Percentiles rank a stretch among this genome's conserved stretches.
Evolutionary conservation across 148 eudicot species (phyloP).

Genomic region (Nyssa sinensis): DNA sequence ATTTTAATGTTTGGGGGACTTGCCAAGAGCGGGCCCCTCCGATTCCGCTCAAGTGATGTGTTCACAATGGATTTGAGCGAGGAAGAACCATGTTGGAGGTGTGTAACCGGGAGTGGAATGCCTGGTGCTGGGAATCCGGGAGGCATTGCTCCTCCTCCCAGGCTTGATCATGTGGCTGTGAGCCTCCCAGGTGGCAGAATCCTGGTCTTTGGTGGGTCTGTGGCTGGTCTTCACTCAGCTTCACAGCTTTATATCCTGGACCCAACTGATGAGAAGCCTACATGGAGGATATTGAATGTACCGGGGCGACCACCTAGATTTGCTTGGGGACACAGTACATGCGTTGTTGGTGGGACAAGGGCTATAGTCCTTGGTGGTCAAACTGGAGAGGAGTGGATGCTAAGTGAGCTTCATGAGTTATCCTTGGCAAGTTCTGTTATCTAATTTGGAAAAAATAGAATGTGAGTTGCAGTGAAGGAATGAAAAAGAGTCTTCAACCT

Average conservation of each 20-base stretch:
- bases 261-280: slow-evolving; percentile 93
- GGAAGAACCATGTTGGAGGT: slow-evolving; percentile 91
- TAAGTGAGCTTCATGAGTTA: slow-evolving; percentile 80
- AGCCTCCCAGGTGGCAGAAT: slow-evolving; percentile 97
- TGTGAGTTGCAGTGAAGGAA: slow-evolving; percentile 6
- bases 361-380: slow-evolving; percentile 98
- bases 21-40: slow-evolving; percentile 86
- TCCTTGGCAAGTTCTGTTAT: slow-evolving; percentile 60
- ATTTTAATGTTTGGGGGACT: slow-evolving; percentile 96
- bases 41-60: slow-evolving; percentile 84
- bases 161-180: slow-evolving; percentile 95
- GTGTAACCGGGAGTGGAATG: slow-evolving; percentile 89
- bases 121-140: slow-evolving; percentile 96
- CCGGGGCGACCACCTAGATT: slow-evolving; percentile 90
- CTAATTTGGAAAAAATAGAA: slow-evolving; percentile 21
- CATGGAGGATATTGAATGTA: slow-evolving; percentile 89
- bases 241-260: slow-evolving; percentile 89
- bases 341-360: slow-evolving; percentile 92
- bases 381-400: slow-evolving; percentile 96
- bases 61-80: slow-evolving; percentile 89
- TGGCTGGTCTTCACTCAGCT: slow-evolving; percentile 96
- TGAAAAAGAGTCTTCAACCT: not conserved
- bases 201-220: slow-evolving; percentile 90
- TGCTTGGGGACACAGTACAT: slow-evolving; percentile 98
- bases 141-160: slow-evolving; percentile 90